Base-by-base conservation (phyloP, 2,329 filamentous ascomycete genomes). In the Xylariomycetidae sp. region DNA sequence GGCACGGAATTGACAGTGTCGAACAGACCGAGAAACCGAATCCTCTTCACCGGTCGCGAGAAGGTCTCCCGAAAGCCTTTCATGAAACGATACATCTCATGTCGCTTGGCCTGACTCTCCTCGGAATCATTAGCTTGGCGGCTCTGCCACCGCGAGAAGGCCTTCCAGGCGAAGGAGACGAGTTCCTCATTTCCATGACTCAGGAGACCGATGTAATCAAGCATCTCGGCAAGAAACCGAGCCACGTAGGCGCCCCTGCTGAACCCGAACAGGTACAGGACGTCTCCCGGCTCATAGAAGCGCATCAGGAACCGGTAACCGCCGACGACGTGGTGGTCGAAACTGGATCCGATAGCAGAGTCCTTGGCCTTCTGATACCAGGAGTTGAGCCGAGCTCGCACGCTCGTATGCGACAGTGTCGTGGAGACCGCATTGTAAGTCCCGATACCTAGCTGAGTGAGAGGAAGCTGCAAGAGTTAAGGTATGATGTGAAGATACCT, bases 181-280 rank as follows among this genome's bases (percentile, higher is more conserved):
- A 92, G 82, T 46, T 92, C 87, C 51, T 94, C 85, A 48, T 94
- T 94, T 9, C 87, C 86, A 32, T 85, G 81, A 10, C 81, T 82
- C 11, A 94, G 67, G 0, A 94, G 67, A 2, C 88, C 87, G 34
- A 92, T 80, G 46, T 85, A 81, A 50, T 92, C 85, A 6, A 92
- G 70, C 86, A 90, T 90, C 52, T 92, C 85, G 1, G 86, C 85
- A 1, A 88, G 62, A 49, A 87, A 87, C 3, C 82, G 75, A 1
- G 82, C 83, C 27, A 84, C 82, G 49, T 87, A 87, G 2, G 82
- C 73, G 13, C 83, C 83, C 14, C 83, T 74, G 27, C 77, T 82
- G 60, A 87, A 88, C 1, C 83, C 83, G 39, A 86, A 85, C 59
- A 86, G 77, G 53, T 79, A 85, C 22, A 85, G 82, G 38, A 79